phyloP scores from a whole-genome alignment of 768 basidiomycete species.

The Lentinus brumalis region DNA sequence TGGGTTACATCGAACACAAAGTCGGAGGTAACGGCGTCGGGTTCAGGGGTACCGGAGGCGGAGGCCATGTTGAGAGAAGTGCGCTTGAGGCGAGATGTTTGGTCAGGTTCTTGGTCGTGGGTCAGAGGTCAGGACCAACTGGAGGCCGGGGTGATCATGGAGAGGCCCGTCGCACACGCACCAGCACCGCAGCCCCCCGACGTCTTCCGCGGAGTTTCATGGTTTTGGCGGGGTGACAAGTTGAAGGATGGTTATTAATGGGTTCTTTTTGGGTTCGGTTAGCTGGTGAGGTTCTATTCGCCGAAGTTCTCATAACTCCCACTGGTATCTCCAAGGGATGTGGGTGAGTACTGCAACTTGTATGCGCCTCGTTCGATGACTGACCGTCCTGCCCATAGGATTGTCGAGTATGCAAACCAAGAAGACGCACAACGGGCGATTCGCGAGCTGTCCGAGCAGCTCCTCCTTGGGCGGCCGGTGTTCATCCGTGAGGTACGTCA shows the following conservation, averaged over 20 bases:
- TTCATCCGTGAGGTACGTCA: constrained; percentile 89
- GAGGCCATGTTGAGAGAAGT: background rate
- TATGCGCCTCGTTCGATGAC: constrained; percentile 19
- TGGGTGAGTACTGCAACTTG: constrained; percentile 67
- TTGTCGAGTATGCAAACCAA: constrained; percentile 90
- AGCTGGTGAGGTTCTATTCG: constrained; percentile 99
- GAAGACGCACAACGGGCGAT: constrained; percentile 91
- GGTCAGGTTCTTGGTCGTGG: background rate
- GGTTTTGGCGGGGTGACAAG: constrained; percentile 53
- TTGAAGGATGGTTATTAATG: constrained; percentile 86
- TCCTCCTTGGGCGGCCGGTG: constrained; percentile 90
- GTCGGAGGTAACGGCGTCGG: background rate
- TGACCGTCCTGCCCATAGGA: constrained; percentile 50
- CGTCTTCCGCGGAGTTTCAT: constrained; percentile 22
- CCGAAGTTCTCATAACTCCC: constrained; percentile 97
- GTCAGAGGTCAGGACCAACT: constrained; percentile 9
- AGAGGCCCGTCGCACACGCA: constrained; percentile 10
- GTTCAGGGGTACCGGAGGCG: constrained; percentile 1
- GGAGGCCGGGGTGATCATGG: background rate
- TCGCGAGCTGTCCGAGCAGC: constrained; percentile 85
- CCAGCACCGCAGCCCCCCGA: constrained; percentile 6
- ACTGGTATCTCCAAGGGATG: constrained; percentile 98
- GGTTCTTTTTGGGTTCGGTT: constrained; percentile 84
- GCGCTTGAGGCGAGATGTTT: constrained; percentile 9
- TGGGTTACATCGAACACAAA: background rate